Percentiles rank a stretch among this genome's conserved stretches.
Conservation (phyloP, 306 rosid genomes). For the Vachellia pachyceras region DNA sequence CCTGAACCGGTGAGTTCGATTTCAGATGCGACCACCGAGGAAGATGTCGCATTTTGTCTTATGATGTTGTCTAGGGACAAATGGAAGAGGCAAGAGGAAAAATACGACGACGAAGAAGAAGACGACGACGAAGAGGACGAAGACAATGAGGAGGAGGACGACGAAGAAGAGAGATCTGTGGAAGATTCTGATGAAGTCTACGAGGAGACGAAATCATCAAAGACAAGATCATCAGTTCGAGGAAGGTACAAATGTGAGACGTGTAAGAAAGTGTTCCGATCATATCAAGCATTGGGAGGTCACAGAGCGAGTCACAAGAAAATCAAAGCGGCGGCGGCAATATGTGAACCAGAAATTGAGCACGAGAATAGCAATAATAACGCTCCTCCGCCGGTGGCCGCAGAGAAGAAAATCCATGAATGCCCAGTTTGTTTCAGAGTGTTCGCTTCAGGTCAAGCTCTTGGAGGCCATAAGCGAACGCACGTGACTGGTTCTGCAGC, state of each 20-base stretch:
- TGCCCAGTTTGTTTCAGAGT: slow-evolving; percentile 90
- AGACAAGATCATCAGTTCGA: slow-evolving; percentile 27
- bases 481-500: slow-evolving; percentile 58
- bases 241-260: slow-evolving; percentile 93
- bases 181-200: slow-evolving; percentile 62
- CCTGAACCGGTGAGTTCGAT: slow-evolving; percentile 73
- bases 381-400: not conserved
- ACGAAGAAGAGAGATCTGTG: slow-evolving; percentile 46
- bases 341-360: slow-evolving; percentile 29
- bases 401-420: slow-evolving; percentile 67
- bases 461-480: slow-evolving; percentile 96
- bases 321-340: slow-evolving; percentile 38
- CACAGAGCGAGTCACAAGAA: slow-evolving; percentile 98
- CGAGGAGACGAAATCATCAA: slow-evolving; percentile 54
- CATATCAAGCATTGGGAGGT: slow-evolving; percentile 93
- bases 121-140: slow-evolving; percentile 38
- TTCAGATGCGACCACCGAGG: slow-evolving; percentile 79
- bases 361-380: not conserved
- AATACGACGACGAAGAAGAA: not conserved
- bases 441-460: slow-evolving; percentile 92
- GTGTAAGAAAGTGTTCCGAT: slow-evolving; percentile 75
- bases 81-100: slow-evolving; percentile 53
- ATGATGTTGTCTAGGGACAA: slow-evolving; percentile 88
- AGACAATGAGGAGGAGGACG: slow-evolving; percentile 35
- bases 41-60: slow-evolving; percentile 82